phyloP scores from a whole-genome alignment of 148 eudicot species.

The Amaranthus palmeri region DNA sequence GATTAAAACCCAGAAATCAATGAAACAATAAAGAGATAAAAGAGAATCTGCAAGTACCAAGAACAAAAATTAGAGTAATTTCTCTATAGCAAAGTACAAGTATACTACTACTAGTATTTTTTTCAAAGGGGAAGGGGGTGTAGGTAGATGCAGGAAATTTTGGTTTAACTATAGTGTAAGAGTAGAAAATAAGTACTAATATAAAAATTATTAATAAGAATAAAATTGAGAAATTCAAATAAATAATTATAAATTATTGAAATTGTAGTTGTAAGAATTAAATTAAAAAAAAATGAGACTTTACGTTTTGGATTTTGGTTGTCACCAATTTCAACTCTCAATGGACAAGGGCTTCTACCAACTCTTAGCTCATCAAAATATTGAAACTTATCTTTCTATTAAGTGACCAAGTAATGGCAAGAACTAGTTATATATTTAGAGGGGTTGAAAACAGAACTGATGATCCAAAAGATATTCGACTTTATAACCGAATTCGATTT shows the following conservation, averaged over 20 bases:
- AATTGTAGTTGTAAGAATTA: not conserved
- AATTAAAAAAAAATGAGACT: not conserved
- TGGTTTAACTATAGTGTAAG: not conserved
- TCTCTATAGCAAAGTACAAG: too few relatives aligned
- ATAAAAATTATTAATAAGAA: not conserved
- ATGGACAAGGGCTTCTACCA: slow-evolving; percentile 24
- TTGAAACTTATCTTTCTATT: not conserved
- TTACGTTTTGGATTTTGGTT: slow-evolving; percentile 8
- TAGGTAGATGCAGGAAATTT: slow-evolving; percentile 13
- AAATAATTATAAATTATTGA: not conserved
- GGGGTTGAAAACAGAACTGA: too few relatives aligned
- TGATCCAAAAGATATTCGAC: too few relatives aligned
- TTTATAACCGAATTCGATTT: too few relatives aligned
- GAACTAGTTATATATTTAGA: too few relatives aligned
- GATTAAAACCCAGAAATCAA: too few relatives aligned
- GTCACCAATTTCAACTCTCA: slow-evolving; percentile 24
- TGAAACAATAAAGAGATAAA: too few relatives aligned
- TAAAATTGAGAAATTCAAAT: not conserved
- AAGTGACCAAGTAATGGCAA: too few relatives aligned
- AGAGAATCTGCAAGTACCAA: too few relatives aligned
- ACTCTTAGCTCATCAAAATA: slow-evolving; percentile 14
- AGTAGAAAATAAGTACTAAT: not conserved
- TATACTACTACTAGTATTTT: too few relatives aligned
- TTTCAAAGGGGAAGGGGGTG: too few relatives aligned
- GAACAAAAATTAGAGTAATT: too few relatives aligned